phyloP scores from a whole-genome alignment of 768 basidiomycete species.

The Antrodiella citrinella region DNA sequence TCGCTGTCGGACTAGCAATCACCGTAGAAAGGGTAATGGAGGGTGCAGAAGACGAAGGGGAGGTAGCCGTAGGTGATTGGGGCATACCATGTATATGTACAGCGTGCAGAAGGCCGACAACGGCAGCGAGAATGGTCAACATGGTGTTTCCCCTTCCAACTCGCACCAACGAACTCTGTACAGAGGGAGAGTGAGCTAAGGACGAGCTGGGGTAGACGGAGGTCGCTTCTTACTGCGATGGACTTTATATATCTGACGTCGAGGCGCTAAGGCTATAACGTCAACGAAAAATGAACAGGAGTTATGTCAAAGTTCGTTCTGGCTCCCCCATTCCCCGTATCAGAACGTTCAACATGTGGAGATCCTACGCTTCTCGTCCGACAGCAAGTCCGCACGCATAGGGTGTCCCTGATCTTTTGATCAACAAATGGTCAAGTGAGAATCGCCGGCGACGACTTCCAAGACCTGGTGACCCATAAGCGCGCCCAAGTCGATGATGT shows the following conservation, averaged over 20 bases:
- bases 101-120: constrained; percentile 1
- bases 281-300: background rate
- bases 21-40: constrained; percentile 48
- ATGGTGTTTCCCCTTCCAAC: background rate
- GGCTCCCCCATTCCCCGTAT: background rate
- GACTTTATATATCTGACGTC: background rate
- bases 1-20: constrained; percentile 53
- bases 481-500: no score
- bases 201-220: background rate
- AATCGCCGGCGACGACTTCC: background rate
- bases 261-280: background rate
- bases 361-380: background rate
- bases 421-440: background rate
- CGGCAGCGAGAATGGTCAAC: constrained; percentile 1
- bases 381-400: background rate
- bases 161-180: background rate
- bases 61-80: constrained; percentile 7
- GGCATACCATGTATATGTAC: constrained; percentile 6
- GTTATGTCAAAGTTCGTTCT: background rate
- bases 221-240: background rate
- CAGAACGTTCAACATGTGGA: background rate
- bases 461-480: no score
- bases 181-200: background rate
- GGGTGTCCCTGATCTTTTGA: background rate
- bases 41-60: constrained; percentile 17